Evolutionary conservation across 192 early-diverging fungal species (phyloP).

Genomic region (Umbelopsis ramanniana): DNA sequence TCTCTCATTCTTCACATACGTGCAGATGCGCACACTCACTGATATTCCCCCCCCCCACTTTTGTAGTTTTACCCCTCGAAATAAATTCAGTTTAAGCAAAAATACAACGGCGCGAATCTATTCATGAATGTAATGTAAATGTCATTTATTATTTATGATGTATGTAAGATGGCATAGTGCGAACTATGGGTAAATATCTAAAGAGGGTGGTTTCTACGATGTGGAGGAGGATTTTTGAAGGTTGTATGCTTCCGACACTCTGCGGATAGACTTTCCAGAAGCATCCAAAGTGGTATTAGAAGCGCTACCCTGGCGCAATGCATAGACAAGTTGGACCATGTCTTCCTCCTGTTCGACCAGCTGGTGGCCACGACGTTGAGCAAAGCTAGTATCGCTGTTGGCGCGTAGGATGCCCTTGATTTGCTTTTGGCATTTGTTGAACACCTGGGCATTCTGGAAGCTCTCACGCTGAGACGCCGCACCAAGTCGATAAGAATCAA

Average conservation of each 20-base stretch:
- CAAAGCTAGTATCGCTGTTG: conserved; percentile 30
- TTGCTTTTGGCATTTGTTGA: conserved; percentile 44
- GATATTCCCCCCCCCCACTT: background rate
- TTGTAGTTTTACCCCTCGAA: conserved; percentile 10
- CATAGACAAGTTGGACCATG: conserved; percentile 39
- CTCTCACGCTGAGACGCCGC: conserved; percentile 35
- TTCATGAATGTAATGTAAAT: no score
- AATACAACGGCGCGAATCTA: no score
- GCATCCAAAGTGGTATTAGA: conserved; percentile 7
- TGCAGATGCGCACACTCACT: background rate
- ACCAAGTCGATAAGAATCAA: conserved; percentile 39
- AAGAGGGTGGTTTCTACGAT: background rate
- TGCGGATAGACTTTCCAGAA: conserved; percentile 28
- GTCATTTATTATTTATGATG: no score
- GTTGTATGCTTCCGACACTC: conserved; percentile 46
- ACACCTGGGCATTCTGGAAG: conserved; percentile 44
- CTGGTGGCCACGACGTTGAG: conserved; percentile 24
- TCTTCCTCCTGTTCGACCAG: conserved; percentile 33
- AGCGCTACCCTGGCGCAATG: conserved; percentile 27
- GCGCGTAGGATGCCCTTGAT: conserved; percentile 45
- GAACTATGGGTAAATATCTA: no score
- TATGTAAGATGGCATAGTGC: no score
- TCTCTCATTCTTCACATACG: background rate
- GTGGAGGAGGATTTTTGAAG: conserved; percentile 19
- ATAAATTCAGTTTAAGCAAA: no score